Base-by-base conservation (phyloP, 1,284 basidiomycete species). In the Pyrrhoderma lamaoense region DNA sequence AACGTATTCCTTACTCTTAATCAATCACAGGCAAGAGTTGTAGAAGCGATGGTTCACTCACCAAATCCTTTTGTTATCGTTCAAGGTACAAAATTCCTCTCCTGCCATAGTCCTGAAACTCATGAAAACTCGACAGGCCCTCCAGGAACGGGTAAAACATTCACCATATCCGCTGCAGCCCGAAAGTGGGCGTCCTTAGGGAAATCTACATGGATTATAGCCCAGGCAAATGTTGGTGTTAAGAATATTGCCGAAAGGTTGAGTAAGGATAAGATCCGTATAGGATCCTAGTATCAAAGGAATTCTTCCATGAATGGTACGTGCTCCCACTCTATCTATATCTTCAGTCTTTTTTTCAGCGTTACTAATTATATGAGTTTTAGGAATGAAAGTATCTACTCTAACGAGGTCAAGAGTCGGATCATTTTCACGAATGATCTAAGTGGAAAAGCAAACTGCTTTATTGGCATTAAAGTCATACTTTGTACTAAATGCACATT, bases 351-450 rank as follows among this genome's bases (percentile, higher is more conserved):
- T n/a, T n/a, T n/a, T n/a, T n/a, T n/a, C n/a, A n/a, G n/a, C n/a
- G n/a, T n/a, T n/a, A n/a, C n/a, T n/a, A n/a, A n/a, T 19, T 45
- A 37, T 45, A 48, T 27, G 11, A 31, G n/a, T 7, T 44, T 13
- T 50, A 77, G 75, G 73, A 72, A 76, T 49, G 73, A 76, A 54
- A 67, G 74, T 45, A 59, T 75, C 3, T 76, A 76, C 54, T 55
- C 59, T 2, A 48, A 59, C 4, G 63, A 22, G 19, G 42, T 75
- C 4, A 43, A 63, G 37, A 47, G 61, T 1, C 59, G 60, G 11
- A 53, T 75, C 1, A 65, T 75, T 19, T 67, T 67, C 4, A 65
- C 68, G 1, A 70, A 74, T 46, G 64, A 69, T 35, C 60, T 70
- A 4, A 56, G 31, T 39, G 8, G 65, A 43, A 1, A 56, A 64